Evolutionary conservation across 352 stramenopile genomes (phyloP).

Genomic region (Saprolegnia diclina): DNA sequence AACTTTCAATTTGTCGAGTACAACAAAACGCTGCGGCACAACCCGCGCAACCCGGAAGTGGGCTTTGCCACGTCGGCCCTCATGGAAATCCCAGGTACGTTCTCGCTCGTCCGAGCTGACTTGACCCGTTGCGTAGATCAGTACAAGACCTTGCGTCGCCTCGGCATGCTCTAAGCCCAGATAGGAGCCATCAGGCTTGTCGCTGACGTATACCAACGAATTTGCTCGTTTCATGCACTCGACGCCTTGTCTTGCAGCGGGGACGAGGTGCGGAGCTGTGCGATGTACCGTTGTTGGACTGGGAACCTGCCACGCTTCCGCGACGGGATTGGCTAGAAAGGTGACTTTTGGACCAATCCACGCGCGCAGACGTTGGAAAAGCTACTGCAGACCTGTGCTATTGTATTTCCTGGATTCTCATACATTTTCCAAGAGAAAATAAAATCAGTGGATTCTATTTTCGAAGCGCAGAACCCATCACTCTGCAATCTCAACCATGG

Average conservation of each 20-base stretch:
- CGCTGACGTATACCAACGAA: too few species aligned
- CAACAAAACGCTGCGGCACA: constrained; percentile 53
- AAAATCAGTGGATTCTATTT: background rate
- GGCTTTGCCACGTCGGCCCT: constrained; percentile 66
- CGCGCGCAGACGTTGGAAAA: too few species aligned
- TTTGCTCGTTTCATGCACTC: too few species aligned
- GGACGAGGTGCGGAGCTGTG: too few species aligned
- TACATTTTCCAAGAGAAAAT: background rate
- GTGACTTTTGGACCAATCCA: too few species aligned
- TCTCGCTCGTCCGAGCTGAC: background rate
- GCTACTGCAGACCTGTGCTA: too few species aligned
- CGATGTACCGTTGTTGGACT: too few species aligned
- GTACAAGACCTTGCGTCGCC: constrained; percentile 49
- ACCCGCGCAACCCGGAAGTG: constrained; percentile 55
- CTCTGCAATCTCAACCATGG: constrained; percentile 1
- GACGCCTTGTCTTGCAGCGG: too few species aligned
- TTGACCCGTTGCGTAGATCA: constrained; percentile 33
- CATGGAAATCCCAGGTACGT: constrained; percentile 68
- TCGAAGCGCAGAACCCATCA: background rate
- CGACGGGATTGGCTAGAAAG: too few species aligned
- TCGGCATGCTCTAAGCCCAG: constrained; percentile 13
- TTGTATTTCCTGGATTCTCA: too few species aligned
- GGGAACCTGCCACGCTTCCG: too few species aligned
- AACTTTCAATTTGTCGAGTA: constrained; percentile 84
- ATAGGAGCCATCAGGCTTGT: too few species aligned